Conservation (phyloP, 2,329 filamentous ascomycete genomes). For the Aspergillus fijiensis region DNA sequence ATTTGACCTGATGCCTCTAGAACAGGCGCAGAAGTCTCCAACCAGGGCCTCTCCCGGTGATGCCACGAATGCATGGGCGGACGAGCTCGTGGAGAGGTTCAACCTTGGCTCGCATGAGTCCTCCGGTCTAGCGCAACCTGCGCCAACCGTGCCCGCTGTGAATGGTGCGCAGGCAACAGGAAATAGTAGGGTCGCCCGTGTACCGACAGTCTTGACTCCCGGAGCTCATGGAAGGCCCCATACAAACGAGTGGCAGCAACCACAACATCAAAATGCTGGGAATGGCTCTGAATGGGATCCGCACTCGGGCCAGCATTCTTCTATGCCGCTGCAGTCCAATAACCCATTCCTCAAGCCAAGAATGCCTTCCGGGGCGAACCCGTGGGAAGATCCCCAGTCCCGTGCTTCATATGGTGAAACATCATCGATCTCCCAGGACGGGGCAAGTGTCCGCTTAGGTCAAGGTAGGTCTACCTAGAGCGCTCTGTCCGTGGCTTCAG, state of each 20-base stretch:
- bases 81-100: conserved; percentile 27
- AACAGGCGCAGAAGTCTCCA: conserved; percentile 39
- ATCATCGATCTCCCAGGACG: conserved; percentile 21
- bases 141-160: conserved; percentile 3
- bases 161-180: conserved; percentile 1
- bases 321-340: conserved; percentile 38
- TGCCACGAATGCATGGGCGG: conserved; percentile 33
- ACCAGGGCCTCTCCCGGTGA: conserved; percentile 30
- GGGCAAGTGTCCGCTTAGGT: conserved; percentile 30
- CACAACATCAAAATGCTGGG: conserved; percentile 3
- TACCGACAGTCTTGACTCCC: conserved; percentile 25
- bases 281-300: conserved; percentile 22
- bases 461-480: conserved; percentile 25
- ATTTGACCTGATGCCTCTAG: conserved; percentile 39
- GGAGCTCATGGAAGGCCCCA: conserved; percentile 23
- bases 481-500: not conserved
- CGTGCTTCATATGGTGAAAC: conserved; percentile 14
- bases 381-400: conserved; percentile 21
- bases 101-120: conserved; percentile 13
- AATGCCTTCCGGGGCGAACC: conserved; percentile 20
- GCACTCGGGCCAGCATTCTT: conserved; percentile 16
- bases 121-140: conserved; percentile 10
- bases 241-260: conserved; percentile 23
- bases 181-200: conserved; percentile 15
- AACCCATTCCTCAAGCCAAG: conserved; percentile 41